A percentile compares a stretch with the other conserved stretches of the same genome.
Conservation (phyloP, 2,329 filamentous ascomycete genomes). For the Chalaropsis thielavioides region DNA sequence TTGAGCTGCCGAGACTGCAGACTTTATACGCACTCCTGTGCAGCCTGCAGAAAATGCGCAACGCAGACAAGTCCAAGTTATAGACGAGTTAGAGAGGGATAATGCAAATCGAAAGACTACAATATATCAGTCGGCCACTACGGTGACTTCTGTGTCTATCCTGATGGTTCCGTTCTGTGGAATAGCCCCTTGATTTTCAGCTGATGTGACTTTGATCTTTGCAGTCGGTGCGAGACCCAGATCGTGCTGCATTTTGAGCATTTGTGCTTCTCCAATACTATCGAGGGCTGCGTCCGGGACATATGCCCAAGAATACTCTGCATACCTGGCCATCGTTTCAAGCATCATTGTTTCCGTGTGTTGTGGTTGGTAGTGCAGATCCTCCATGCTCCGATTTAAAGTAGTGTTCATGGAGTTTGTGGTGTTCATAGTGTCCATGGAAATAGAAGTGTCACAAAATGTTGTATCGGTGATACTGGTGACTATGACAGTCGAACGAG, state of each 20-base stretch:
- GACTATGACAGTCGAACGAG: not conserved
- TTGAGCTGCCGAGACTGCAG: constrained; percentile 52
- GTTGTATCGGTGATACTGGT: not conserved
- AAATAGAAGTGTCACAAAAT: not conserved
- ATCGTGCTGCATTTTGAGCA: constrained; percentile 12
- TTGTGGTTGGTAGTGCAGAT: not conserved
- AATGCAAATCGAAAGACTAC: not conserved
- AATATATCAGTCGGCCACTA: not conserved
- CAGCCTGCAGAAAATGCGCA: constrained; percentile 43
- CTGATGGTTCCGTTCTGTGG: constrained; percentile 12
- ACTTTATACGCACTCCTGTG: constrained; percentile 50
- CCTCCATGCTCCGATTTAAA: not conserved
- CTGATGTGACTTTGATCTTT: constrained; percentile 5
- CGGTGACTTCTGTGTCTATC: constrained; percentile 6
- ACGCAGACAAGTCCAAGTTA: constrained; percentile 20
- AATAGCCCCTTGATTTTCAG: not conserved
- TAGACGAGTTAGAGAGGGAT: not conserved
- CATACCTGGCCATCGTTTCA: not conserved
- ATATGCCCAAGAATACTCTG: constrained; percentile 10
- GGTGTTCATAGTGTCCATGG: not conserved
- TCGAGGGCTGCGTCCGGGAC: not conserved
- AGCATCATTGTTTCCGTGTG: not conserved
- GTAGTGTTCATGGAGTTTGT: not conserved
- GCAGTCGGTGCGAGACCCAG: constrained; percentile 7
- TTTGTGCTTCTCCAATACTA: not conserved